Conservation (phyloP, 352 stramenopile genomes). For the Phytophthora palmivora region DNA sequence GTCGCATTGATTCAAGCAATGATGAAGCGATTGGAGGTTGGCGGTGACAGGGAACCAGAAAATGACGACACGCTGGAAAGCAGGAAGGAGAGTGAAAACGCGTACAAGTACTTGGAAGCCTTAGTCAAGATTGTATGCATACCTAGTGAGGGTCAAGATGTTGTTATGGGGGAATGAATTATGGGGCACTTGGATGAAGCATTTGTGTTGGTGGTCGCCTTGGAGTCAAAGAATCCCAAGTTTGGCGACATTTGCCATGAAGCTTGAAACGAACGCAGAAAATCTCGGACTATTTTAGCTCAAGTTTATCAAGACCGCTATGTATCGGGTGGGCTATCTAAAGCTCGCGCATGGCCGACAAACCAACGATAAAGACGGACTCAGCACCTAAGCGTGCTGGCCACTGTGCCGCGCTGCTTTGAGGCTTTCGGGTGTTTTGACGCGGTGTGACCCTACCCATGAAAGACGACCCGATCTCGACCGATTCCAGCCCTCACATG, state of each 20-base stretch:
- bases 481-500: slow-evolving; percentile 30
- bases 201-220: not conserved
- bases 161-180: slow-evolving; percentile 33
- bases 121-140: slow-evolving; percentile 33
- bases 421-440: slow-evolving; percentile 25
- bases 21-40: slow-evolving; percentile 5
- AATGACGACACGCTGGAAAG: slow-evolving; percentile 18
- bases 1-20: slow-evolving; percentile 29
- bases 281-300: slow-evolving; percentile 34
- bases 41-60: slow-evolving; percentile 27
- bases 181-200: slow-evolving; percentile 9
- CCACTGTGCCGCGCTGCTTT: slow-evolving; percentile 19
- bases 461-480: slow-evolving; percentile 21
- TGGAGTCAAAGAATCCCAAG: not conserved
- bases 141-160: slow-evolving; percentile 26
- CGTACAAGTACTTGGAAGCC: slow-evolving; percentile 25
- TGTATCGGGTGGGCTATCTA: slow-evolving; percentile 35
- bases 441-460: slow-evolving; percentile 14
- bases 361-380: slow-evolving; percentile 32
- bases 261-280: slow-evolving; percentile 38
- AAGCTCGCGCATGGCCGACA: slow-evolving; percentile 25
- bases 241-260: not conserved
- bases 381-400: slow-evolving; percentile 23
- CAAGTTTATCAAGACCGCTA: not conserved
- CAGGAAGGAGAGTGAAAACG: slow-evolving; percentile 3